Conservation (phyloP, 2,329 filamentous ascomycete species). For the Neofusicoccum sp. region DNA sequence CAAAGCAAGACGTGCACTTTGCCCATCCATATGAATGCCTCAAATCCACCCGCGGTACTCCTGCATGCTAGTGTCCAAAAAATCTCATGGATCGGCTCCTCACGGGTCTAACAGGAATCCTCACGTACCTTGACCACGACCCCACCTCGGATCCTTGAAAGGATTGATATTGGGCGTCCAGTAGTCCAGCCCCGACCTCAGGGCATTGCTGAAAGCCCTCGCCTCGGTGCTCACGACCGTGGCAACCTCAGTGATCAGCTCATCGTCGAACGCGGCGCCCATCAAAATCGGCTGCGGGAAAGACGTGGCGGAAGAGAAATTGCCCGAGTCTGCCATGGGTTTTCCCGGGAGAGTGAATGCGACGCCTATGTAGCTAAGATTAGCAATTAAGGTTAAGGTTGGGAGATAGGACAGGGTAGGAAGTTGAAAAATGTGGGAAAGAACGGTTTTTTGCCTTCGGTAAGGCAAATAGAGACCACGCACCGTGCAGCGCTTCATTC, state of each 20-base stretch:
- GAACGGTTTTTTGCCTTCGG: neutral
- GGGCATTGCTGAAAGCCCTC: slow-evolving; percentile 65
- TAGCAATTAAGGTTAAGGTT: slow-evolving; percentile 39
- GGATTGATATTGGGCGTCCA: slow-evolving; percentile 70
- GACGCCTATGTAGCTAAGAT: slow-evolving; percentile 46
- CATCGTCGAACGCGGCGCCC: slow-evolving; percentile 66
- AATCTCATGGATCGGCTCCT: too few species aligned
- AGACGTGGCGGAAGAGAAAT: slow-evolving; percentile 63
- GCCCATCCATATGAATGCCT: too few species aligned
- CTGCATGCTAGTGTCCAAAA: too few species aligned
- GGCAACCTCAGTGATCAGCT: slow-evolving; percentile 60
- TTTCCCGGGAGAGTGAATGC: slow-evolving; percentile 55
- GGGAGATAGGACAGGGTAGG: neutral
- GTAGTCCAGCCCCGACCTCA: slow-evolving; percentile 56
- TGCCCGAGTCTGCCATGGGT: slow-evolving; percentile 53
- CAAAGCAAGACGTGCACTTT: too few species aligned
- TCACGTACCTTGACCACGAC: slow-evolving; percentile 50
- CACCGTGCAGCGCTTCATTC: slow-evolving; percentile 58
- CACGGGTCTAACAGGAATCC: neutral
- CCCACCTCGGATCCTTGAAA: slow-evolving; percentile 66
- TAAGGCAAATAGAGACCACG: neutral
- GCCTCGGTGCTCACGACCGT: slow-evolving; percentile 62
- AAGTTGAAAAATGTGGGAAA: neutral
- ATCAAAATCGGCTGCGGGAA: slow-evolving; percentile 67
- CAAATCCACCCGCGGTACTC: too few species aligned